These are phyloP conservation scores for Coniochaeta sp. DNA, from an alignment of 2,329 filamentous ascomycete genomes.

Conservation along the genomic window DNA sequence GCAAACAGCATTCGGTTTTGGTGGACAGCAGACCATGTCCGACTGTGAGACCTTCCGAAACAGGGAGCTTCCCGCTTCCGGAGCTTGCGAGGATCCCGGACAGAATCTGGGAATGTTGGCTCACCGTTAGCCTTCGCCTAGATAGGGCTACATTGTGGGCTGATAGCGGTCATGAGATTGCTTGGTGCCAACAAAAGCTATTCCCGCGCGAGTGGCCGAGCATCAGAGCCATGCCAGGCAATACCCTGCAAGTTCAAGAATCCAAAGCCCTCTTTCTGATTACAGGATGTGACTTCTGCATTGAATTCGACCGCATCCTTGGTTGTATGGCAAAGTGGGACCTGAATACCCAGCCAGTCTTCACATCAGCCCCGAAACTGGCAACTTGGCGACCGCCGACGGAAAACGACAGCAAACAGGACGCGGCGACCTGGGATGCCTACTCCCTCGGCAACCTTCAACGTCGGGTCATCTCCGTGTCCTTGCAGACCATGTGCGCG, in stretches of 20 bases:
- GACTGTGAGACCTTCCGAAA: too few relatives aligned
- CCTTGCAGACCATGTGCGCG: constrained; percentile 1
- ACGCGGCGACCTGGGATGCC: too few relatives aligned
- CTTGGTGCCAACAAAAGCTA: constrained; percentile 43
- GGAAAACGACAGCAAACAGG: constrained; percentile 55
- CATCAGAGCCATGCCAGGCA: too few relatives aligned
- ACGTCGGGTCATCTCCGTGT: constrained; percentile 31
- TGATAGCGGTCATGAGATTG: constrained; percentile 42
- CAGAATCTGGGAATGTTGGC: constrained; percentile 31
- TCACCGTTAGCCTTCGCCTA: constrained; percentile 37
- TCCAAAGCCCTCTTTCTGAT: constrained; percentile 11
- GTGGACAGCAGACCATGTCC: too few relatives aligned
- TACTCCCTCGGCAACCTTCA: too few relatives aligned
- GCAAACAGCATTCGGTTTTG: too few relatives aligned
- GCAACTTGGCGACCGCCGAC: constrained; percentile 58
- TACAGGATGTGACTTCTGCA: constrained; percentile 24
- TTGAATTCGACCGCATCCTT: constrained; percentile 35
- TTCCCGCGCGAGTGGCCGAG: too few relatives aligned
- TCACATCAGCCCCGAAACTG: constrained; percentile 30
- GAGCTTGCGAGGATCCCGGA: too few relatives aligned
- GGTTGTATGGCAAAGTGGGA: constrained; percentile 36
- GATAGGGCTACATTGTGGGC: constrained; percentile 41
- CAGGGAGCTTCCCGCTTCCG: too few relatives aligned
- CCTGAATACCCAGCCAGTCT: constrained; percentile 22
- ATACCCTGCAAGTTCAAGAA: too few relatives aligned